Conservation (phyloP, 2,329 filamentous ascomycete genomes). For the Cordyceps pruinosa region DNA sequence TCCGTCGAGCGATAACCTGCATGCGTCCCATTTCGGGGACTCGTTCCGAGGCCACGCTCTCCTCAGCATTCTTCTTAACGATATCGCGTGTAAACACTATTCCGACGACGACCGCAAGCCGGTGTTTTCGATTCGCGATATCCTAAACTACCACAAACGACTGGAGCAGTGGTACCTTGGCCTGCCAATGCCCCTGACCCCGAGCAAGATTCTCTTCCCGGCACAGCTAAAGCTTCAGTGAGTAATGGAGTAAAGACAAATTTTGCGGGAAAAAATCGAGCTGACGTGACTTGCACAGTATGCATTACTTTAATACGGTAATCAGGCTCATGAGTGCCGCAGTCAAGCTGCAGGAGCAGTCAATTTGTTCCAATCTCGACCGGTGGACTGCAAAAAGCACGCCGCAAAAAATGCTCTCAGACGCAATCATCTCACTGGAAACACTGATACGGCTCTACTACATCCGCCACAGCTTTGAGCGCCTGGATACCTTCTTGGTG, state of each 20-base stretch:
- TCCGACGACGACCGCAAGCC: slow-evolving; percentile 12
- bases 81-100: slow-evolving; percentile 16
- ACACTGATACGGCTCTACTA: slow-evolving; percentile 16
- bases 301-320: not conserved
- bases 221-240: not conserved
- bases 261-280: not conserved
- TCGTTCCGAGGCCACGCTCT: slow-evolving; percentile 22
- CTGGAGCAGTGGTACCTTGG: slow-evolving; percentile 23
- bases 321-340: not conserved
- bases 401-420: not conserved
- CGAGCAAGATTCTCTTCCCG: not conserved
- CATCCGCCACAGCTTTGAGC: slow-evolving; percentile 18
- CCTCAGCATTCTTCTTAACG: slow-evolving; percentile 30
- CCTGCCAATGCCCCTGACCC: slow-evolving; percentile 16
- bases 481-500: not conserved
- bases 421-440: not conserved
- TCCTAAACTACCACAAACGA: slow-evolving; percentile 12
- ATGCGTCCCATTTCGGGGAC: slow-evolving; percentile 21
- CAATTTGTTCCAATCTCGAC: not conserved
- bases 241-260: not conserved
- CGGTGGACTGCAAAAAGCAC: not conserved
- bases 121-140: slow-evolving; percentile 18
- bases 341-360: not conserved
- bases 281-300: not conserved
- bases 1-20: slow-evolving; percentile 19